Base-by-base conservation (phyloP, 2,329 filamentous ascomycete genomes). In the Hypoxylon sp. region DNA sequence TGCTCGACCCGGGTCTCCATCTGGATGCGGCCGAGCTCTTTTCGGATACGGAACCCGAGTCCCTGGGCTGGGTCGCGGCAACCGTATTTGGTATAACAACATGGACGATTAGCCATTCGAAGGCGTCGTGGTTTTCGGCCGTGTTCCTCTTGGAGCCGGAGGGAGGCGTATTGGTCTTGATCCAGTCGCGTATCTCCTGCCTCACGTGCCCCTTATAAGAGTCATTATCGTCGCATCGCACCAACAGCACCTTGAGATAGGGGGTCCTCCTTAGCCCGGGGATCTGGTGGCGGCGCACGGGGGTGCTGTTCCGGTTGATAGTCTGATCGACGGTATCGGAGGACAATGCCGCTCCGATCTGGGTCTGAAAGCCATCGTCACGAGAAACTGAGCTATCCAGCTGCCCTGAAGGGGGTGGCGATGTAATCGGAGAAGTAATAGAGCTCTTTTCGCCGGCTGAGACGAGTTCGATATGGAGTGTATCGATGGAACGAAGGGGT, bases 161-260 rank as follows among this genome's bases (percentile, higher is more conserved):
- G 0, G 87, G 83, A 0, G 89, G 86, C 0, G 91, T 89, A 69
- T 97, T 87, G 6, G 87, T 84, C 79, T 96, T 97, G 75, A 98
- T 88, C 96, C 96, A 99, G 72, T 98, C 94, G 55, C 93, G 89
- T 37, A 99, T 85, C 72, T 93, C 89, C 75, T 92, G 89, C 55
- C 94, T 88, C 6, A 93, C 90, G 11, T 89, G 89, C 1, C 88
- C 84, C 80, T 97, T 98, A 85, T 99, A 99, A 7, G 89, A 89
- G 52, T 99, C 97, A 75, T 94, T 97, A 78, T 99, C 96, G 81
- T 98, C 96, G 81, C 96, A 98, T 76, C 94, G 89, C 58, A 99
- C 86, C 1, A 99, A 83, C 63, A 94, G 91, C 6, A 99, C 83
- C 79, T 97, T 98, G 66, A 99, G 85, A 79, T 99, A 99, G 0